A percentile compares a stretch with the other conserved stretches of the same genome.
Evolutionary conservation across 495 filamentous ascomycete species (phyloP).

Genomic region (Daldinia caldariorum): DNA sequence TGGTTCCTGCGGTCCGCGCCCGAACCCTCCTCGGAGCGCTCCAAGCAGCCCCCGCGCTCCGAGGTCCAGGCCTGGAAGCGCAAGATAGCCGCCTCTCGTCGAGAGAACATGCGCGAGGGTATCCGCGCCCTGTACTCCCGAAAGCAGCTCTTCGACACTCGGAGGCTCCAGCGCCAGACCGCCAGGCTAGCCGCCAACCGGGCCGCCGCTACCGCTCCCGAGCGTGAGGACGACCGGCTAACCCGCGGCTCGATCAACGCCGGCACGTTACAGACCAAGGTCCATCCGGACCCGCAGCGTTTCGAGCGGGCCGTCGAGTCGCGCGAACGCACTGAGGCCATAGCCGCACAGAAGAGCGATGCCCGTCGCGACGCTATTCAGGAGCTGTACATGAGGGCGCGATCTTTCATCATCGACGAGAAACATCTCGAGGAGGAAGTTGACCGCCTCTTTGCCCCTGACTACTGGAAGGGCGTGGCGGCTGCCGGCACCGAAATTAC

Average conservation of each 20-base stretch:
- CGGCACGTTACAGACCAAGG: conserved; percentile 43
- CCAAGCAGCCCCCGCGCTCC: conserved; percentile 40
- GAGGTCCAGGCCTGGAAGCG: conserved; percentile 50
- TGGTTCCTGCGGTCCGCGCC: conserved; percentile 48
- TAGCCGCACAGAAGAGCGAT: conserved; percentile 47
- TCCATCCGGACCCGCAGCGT: conserved; percentile 49
- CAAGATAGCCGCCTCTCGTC: conserved; percentile 50
- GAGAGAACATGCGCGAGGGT: conserved; percentile 50
- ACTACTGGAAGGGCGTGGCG: conserved; percentile 41
- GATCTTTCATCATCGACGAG: conserved; percentile 59
- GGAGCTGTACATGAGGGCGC: conserved; percentile 59
- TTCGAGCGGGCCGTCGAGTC: conserved; percentile 48
- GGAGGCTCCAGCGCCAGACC: conserved; percentile 17
- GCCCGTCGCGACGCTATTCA: conserved; percentile 56
- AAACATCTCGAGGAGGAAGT: conserved; percentile 52
- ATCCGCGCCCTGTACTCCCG: conserved; percentile 53
- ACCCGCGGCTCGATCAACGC: conserved; percentile 53
- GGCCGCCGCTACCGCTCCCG: conserved; percentile 49
- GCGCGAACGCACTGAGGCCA: conserved; percentile 33
- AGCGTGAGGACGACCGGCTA: conserved; percentile 55
- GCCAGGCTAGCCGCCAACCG: conserved; percentile 37
- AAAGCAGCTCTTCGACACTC: conserved; percentile 43
- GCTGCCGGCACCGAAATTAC: conserved; percentile 28
- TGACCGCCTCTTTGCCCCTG: conserved; percentile 49
- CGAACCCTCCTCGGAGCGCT: conserved; percentile 39